phyloP scores from a whole-genome alignment of 108 stramenopile species.

The Bacterosira constricta region DNA sequence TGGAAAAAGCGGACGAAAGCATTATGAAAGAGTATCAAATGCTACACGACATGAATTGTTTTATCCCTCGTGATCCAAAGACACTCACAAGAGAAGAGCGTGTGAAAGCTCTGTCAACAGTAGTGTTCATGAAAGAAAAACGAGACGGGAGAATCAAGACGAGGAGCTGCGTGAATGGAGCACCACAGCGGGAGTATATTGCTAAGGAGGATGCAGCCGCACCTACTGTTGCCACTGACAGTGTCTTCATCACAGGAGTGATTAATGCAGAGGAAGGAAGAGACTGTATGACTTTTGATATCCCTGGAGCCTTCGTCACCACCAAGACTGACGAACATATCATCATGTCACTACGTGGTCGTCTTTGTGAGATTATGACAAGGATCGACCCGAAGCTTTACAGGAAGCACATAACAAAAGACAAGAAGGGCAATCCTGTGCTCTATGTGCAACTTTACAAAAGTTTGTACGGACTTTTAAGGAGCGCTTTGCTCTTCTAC shows the following conservation, averaged over 20 bases:
- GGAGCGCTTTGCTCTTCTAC: slow-evolving; percentile 36
- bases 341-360: slow-evolving; percentile 24
- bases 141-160: slow-evolving; percentile 23
- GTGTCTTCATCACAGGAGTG: background rate
- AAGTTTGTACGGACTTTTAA: slow-evolving; percentile 44
- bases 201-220: slow-evolving; percentile 17
- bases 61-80: background rate
- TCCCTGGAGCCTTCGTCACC: slow-evolving; percentile 46
- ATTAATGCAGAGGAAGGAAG: slow-evolving; percentile 42
- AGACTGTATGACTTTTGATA: slow-evolving; percentile 30
- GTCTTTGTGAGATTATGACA: slow-evolving; percentile 25
- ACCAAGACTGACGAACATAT: slow-evolving; percentile 31
- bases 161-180: background rate
- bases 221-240: background rate
- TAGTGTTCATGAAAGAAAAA: slow-evolving; percentile 18
- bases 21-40: background rate
- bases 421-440: slow-evolving; percentile 24
- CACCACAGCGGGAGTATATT: background rate
- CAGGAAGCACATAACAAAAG: slow-evolving; percentile 7
- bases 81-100: background rate
- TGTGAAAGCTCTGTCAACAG: background rate
- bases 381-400: slow-evolving; percentile 26
- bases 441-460: slow-evolving; percentile 40
- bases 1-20: no score
- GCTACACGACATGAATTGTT: background rate